Evolutionary conservation across 1,284 basidiomycete species (phyloP).

Genomic region (Fomitopsis betulina): DNA sequence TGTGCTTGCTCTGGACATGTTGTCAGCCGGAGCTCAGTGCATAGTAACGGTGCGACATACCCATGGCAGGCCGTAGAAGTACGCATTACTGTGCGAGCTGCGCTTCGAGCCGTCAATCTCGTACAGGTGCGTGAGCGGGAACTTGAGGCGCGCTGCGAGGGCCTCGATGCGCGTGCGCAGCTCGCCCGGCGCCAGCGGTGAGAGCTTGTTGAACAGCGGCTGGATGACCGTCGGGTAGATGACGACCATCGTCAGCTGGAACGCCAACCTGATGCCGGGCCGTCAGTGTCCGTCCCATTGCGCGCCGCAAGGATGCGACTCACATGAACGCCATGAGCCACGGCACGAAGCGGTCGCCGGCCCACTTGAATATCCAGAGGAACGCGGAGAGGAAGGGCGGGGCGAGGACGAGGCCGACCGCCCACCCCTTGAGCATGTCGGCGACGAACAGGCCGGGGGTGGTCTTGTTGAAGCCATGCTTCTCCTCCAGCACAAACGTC

Average conservation of each 20-base stretch:
- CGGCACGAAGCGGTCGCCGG: constrained; percentile 85
- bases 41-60: constrained; percentile 35
- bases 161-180: constrained; percentile 71
- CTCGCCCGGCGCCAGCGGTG: constrained; percentile 75
- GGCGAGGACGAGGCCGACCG: constrained; percentile 73
- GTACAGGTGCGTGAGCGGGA: constrained; percentile 93
- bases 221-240: constrained; percentile 90
- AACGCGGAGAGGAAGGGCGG: constrained; percentile 86
- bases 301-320: constrained; percentile 14
- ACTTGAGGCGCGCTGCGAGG: constrained; percentile 77
- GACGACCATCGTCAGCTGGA: constrained; percentile 84
- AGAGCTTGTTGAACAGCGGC: constrained; percentile 95
- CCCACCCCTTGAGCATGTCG: constrained; percentile 81
- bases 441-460: constrained; percentile 70
- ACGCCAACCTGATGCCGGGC: constrained; percentile 51
- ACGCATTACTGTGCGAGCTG: constrained; percentile 92
- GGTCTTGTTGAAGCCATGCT: constrained; percentile 96
- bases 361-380: constrained; percentile 89
- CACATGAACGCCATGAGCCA: constrained; percentile 87
- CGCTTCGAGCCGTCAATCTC: constrained; percentile 97
- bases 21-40: not conserved
- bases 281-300: not conserved
- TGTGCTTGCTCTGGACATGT: constrained; percentile 71
- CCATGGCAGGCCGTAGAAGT: constrained; percentile 94
- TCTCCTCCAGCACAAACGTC: constrained; percentile 93